Conservation (phyloP, 2,329 filamentous ascomycete genomes). For the Aspergillus luchuensis region DNA sequence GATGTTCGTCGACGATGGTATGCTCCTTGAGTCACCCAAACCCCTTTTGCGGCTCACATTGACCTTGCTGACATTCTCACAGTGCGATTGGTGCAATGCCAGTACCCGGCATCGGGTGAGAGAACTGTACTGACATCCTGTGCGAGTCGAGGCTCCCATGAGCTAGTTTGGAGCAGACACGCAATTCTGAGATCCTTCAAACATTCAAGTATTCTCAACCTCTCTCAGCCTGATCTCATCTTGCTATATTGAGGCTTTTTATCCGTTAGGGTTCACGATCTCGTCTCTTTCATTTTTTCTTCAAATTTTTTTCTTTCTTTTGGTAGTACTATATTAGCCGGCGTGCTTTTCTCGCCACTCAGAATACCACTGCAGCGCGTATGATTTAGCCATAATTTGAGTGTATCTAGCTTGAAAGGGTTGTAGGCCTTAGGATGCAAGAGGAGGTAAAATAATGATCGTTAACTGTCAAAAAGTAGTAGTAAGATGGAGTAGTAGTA, state of each 20-base stretch:
- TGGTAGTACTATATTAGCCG: background rate
- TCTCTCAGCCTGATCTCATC: too few species aligned
- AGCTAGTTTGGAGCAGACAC: background rate
- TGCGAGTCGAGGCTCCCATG: too few species aligned
- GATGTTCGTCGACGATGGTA: slow-evolving; percentile 66
- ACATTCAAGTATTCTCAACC: too few species aligned
- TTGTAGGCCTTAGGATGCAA: too few species aligned
- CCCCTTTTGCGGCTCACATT: background rate
- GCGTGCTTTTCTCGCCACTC: background rate
- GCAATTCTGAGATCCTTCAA: background rate
- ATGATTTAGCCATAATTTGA: background rate
- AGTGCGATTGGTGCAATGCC: slow-evolving; percentile 50
- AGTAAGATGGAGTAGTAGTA: too few species aligned
- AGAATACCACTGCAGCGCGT: slow-evolving; percentile 5
- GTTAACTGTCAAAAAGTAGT: background rate
- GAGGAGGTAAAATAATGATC: background rate
- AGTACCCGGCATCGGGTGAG: slow-evolving; percentile 39
- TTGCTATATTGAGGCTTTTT: too few species aligned
- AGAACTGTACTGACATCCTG: slow-evolving; percentile 25
- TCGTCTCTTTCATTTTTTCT: background rate
- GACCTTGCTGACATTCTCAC: slow-evolving; percentile 6
- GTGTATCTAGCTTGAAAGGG: too few species aligned
- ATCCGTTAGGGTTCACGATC: too few species aligned
- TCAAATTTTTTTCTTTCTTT: too few species aligned
- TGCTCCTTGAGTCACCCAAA: slow-evolving; percentile 10